phyloP scores from a whole-genome alignment of 805 yeast species.

The Zygotorulaspora florentina region DNA sequence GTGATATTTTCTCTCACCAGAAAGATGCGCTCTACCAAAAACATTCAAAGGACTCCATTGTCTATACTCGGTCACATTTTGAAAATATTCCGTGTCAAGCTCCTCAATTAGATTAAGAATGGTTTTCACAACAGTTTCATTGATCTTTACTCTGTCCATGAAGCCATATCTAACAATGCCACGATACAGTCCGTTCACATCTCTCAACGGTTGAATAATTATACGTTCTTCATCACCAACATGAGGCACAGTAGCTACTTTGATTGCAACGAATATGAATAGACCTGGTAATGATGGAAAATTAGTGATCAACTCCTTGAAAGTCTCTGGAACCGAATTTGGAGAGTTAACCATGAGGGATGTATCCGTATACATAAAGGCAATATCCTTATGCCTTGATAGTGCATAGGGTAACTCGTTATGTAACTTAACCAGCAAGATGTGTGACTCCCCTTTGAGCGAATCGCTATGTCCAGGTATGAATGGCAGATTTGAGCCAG shows the following conservation, averaged over 20 bases:
- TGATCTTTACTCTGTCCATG: constrained; percentile 33
- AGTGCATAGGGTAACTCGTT: not conserved
- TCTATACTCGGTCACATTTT: not conserved
- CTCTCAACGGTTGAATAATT: constrained; percentile 38
- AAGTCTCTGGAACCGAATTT: constrained; percentile 3
- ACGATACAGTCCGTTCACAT: constrained; percentile 44
- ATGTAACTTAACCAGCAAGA: not conserved
- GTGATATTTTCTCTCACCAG: constrained; percentile 1
- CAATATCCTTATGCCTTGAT: constrained; percentile 1
- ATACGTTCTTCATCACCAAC: constrained; percentile 40
- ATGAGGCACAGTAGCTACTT: constrained; percentile 42
- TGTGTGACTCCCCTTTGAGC: too few relatives aligned
- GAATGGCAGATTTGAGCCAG: constrained; percentile 42
- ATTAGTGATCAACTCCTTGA: constrained; percentile 25
- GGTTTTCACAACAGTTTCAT: too few relatives aligned
- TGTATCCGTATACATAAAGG: constrained; percentile 4
- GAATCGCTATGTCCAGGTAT: not conserved
- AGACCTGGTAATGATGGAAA: constrained; percentile 42
- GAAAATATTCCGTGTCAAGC: not conserved
- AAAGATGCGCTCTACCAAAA: constrained; percentile 2
- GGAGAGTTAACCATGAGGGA: constrained; percentile 2
- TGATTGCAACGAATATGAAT: constrained; percentile 42
- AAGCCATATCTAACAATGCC: constrained; percentile 51
- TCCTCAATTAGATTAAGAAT: too few relatives aligned
- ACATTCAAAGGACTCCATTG: constrained; percentile 4